Conservation (phyloP, 2,329 filamentous ascomycete genomes). For the Tolypocladium nubicola region DNA sequence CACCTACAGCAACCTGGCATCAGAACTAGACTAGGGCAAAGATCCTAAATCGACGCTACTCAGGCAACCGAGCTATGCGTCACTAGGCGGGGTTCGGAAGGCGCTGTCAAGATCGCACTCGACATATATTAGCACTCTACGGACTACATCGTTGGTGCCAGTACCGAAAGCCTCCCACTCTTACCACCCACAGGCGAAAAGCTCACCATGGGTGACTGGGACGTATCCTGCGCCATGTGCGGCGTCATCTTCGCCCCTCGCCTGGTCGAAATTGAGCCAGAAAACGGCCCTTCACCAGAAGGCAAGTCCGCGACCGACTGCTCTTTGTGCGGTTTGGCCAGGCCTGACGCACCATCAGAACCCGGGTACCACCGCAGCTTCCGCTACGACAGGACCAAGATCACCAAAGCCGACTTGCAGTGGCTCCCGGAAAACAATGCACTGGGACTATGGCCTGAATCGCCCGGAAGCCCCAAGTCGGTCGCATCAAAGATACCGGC, state of each 20-base stretch:
- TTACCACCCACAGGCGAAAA: neutral
- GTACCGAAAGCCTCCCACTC: neutral
- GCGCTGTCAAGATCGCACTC: neutral
- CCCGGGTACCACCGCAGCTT: neutral
- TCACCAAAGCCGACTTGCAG: neutral
- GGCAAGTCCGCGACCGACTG: neutral
- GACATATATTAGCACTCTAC: neutral
- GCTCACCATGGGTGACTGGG: neutral
- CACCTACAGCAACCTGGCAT: neutral
- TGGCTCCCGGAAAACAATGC: neutral
- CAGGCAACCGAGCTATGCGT: neutral
- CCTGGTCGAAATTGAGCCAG: neutral
- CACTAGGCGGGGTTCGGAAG: neutral
- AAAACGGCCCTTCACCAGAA: neutral
- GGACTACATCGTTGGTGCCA: too few species aligned
- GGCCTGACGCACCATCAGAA: neutral
- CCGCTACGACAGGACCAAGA: neutral
- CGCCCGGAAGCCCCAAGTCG: neutral
- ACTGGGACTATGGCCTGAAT: neutral
- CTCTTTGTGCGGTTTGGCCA: neutral
- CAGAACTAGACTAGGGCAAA: neutral
- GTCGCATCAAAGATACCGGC: neutral
- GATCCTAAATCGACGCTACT: neutral
- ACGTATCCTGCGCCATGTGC: neutral
- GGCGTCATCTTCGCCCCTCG: neutral